These are phyloP conservation scores for Schizosaccharomyces versatilis DNA, from an alignment of 1,139 yeast genomes.

Conservation along the genomic window DNA sequence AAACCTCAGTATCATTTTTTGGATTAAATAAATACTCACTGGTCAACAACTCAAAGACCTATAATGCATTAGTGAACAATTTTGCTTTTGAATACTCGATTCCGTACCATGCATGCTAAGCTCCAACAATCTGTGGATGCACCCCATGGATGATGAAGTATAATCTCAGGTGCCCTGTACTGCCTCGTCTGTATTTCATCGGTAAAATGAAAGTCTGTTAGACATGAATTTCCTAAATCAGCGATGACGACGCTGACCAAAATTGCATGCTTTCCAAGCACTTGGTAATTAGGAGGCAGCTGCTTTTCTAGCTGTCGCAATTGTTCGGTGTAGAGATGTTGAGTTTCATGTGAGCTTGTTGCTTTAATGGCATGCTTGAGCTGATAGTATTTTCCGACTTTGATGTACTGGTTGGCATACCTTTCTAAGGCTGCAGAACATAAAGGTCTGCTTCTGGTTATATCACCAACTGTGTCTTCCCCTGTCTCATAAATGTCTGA, in stretches of 20 bases:
- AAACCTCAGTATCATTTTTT: slow-evolving; percentile 36
- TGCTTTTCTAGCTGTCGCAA: too few relatives aligned
- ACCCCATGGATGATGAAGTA: slow-evolving; percentile 54
- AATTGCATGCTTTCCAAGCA: slow-evolving; percentile 1
- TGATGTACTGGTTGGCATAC: neutral
- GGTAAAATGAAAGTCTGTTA: slow-evolving; percentile 49
- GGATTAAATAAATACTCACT: slow-evolving; percentile 78
- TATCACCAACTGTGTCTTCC: too few relatives aligned
- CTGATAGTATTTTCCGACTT: neutral
- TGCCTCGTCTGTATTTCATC: slow-evolving; percentile 73
- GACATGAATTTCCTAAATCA: slow-evolving; percentile 72
- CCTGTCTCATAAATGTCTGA: too few relatives aligned
- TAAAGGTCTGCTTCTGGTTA: too few relatives aligned
- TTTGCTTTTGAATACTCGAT: too few relatives aligned
- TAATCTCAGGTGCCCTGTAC: slow-evolving; percentile 61
- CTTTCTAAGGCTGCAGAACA: too few relatives aligned
- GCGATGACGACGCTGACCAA: slow-evolving; percentile 43
- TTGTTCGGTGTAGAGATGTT: too few relatives aligned
- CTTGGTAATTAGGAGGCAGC: slow-evolving; percentile 8
- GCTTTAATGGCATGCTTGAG: too few relatives aligned
- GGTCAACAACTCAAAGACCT: slow-evolving; percentile 50
- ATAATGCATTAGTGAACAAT: too few relatives aligned
- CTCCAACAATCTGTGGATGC: slow-evolving; percentile 72
- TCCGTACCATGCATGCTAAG: slow-evolving; percentile 36
- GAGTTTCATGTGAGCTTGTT: too few relatives aligned